phyloP scores from a whole-genome alignment of 495 filamentous ascomycete species.

The Bathelium albidoporum region DNA sequence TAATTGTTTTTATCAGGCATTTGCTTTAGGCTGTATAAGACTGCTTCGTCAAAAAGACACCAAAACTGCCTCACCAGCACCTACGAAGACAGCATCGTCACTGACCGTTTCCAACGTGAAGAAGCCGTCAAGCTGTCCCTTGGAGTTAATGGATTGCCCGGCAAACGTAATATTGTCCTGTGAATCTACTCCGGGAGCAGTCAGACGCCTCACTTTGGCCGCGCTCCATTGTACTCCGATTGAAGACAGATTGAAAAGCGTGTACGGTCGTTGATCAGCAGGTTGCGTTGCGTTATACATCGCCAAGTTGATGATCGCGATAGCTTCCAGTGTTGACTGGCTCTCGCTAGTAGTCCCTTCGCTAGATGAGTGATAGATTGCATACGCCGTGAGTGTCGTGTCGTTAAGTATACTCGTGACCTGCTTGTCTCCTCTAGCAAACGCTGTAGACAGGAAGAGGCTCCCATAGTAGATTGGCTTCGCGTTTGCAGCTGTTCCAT shows the following conservation, averaged over 20 bases:
- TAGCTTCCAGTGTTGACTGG: not conserved
- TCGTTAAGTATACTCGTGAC: constrained; percentile 16
- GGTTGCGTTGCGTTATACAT: not conserved
- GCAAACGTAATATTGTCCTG: not conserved
- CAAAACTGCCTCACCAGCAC: not conserved
- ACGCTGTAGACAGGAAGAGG: constrained; percentile 13
- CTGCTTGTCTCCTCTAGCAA: constrained; percentile 21
- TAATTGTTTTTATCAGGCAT: too few relatives aligned
- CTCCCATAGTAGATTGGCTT: constrained; percentile 23
- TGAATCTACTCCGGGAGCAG: not conserved
- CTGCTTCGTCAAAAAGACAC: too few relatives aligned
- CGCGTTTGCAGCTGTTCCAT: constrained; percentile 10
- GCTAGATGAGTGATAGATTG: constrained; percentile 8
- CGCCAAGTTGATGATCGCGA: not conserved
- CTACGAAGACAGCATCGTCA: not conserved
- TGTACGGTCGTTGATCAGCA: not conserved
- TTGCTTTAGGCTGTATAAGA: too few relatives aligned
- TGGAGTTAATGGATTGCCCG: not conserved
- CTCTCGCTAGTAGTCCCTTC: not conserved
- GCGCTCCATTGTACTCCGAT: too few relatives aligned
- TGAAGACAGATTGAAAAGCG: not conserved
- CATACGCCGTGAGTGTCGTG: constrained; percentile 17
- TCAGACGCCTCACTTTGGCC: not conserved
- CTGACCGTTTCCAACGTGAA: not conserved
- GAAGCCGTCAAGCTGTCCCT: not conserved